phyloP scores from a whole-genome alignment of 2,329 filamentous ascomycete genomes.

The Hortaea sp. region DNA sequence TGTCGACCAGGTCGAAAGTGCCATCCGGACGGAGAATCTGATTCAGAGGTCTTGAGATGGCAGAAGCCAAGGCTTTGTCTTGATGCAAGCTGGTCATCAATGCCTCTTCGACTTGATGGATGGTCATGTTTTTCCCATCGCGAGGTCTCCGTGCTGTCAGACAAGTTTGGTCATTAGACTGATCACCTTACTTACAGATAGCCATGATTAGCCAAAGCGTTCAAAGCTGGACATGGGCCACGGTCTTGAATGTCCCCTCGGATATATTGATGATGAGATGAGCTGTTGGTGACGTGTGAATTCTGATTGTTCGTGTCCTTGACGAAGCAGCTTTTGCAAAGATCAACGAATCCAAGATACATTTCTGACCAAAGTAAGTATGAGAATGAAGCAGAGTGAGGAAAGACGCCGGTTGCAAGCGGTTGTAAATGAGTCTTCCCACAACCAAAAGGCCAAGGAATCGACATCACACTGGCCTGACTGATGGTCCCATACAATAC shows the following conservation, averaged over 20 bases:
- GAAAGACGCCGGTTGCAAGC: too few species aligned
- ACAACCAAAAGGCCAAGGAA: too few species aligned
- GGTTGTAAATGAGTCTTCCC: too few species aligned
- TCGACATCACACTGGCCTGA: too few species aligned
- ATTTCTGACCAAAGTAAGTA: too few species aligned
- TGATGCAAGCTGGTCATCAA: background rate
- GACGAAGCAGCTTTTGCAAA: too few species aligned
- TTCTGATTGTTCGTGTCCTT: too few species aligned
- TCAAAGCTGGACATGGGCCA: constrained; percentile 21
- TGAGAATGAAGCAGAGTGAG: too few species aligned
- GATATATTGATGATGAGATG: too few species aligned
- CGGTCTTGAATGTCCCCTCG: background rate
- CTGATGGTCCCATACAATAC: too few species aligned
- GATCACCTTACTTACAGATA: constrained; percentile 18
- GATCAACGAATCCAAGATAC: too few species aligned
- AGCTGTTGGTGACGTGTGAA: too few species aligned
- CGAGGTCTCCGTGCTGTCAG: constrained; percentile 16
- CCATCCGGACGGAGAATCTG: constrained; percentile 15
- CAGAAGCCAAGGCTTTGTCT: constrained; percentile 3
- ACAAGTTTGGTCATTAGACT: background rate
- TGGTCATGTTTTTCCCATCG: constrained; percentile 24
- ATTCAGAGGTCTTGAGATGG: constrained; percentile 8
- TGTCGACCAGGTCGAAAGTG: constrained; percentile 25
- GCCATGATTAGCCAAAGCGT: constrained; percentile 24
- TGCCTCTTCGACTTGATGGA: constrained; percentile 22